Evolutionary conservation across 257 asterid genomes (phyloP), one percentile per base, ranked within the genome.

Genomic region (Nicotiana obtusifolia): DNA sequence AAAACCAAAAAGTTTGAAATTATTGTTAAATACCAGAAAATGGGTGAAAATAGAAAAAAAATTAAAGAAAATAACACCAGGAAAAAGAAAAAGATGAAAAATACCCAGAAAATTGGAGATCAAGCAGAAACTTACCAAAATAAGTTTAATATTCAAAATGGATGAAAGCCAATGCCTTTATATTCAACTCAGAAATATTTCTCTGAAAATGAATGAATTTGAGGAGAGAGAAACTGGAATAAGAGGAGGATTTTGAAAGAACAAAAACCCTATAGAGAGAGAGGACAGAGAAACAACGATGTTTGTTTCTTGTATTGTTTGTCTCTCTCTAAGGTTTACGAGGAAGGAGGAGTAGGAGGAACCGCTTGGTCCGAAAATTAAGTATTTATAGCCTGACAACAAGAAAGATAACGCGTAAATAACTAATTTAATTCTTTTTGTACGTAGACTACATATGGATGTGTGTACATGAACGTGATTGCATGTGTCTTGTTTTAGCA

Each of bases 381-480:
- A 13, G 79, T 15, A 73, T 47, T 73, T 73, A 73, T 73, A 73
- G 61, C 22, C 56, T 71, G 10, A 6, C 3, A 69, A n/a, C 0
- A 3, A 37, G 56, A 9, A 20, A 5, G 62, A 54, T 56, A 10
- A 19, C 20, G 62, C n/a, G 4, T 19, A 3, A 57, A 14, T 6
- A 10, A 60, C 3, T 41, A 41, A 8, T 41, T 41, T 41, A 41
- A 19, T n/a, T 33, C 53, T 41, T 37, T 19, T 14, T 10, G 13
- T 67, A 17, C 20, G 77, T 69, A 69, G 78, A 69, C 78, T 5
- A 31, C 78, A 69, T 69, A n/a, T 41, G 78, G 20, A 41, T 69
- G n/a, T 15, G n/a, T 41, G 47, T 41, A 8, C 47, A 41, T 7
- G 11, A 41, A 41, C 47, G 47, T 41, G 47, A 41, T 7, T 41